Evolutionary conservation across 768 basidiomycete genomes (phyloP).

Genomic region (Exidia glandulosa): DNA sequence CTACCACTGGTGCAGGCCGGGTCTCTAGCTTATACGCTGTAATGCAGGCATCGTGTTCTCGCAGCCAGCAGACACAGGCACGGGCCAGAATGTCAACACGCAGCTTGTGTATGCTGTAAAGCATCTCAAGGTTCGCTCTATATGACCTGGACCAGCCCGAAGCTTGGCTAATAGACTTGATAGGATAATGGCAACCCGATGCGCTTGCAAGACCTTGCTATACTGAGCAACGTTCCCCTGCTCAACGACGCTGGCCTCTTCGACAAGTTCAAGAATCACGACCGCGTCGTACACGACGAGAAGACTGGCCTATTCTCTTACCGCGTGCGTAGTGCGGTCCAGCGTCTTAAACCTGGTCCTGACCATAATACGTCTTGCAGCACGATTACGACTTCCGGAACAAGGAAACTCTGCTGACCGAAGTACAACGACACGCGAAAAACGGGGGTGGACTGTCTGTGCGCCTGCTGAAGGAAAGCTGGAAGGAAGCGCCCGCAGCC

Average conservation of each 20-base stretch:
- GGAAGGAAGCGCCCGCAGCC: slow-evolving; percentile 75
- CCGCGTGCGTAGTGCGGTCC: slow-evolving; percentile 46
- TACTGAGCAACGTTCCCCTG: slow-evolving; percentile 67
- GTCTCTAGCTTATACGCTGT: neutral
- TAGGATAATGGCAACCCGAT: slow-evolving; percentile 57
- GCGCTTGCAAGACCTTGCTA: slow-evolving; percentile 79
- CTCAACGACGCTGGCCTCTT: slow-evolving; percentile 59
- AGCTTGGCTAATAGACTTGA: slow-evolving; percentile 13
- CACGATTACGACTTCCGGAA: slow-evolving; percentile 80
- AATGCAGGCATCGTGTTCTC: slow-evolving; percentile 64
- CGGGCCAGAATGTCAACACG: slow-evolving; percentile 73
- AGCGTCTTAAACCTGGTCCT: neutral
- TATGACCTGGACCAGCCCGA: neutral
- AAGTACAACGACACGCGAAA: slow-evolving; percentile 76
- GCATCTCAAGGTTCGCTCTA: slow-evolving; percentile 56
- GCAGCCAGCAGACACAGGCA: slow-evolving; percentile 78
- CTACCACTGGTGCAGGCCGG: neutral
- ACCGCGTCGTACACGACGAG: slow-evolving; percentile 66
- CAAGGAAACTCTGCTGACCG: slow-evolving; percentile 71
- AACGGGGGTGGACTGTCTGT: slow-evolving; percentile 81
- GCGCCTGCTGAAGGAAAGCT: slow-evolving; percentile 76
- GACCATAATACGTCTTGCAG: slow-evolving; percentile 29
- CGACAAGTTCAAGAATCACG: slow-evolving; percentile 75
- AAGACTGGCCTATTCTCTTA: slow-evolving; percentile 83
- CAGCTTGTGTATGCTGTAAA: slow-evolving; percentile 79